phyloP scores from a whole-genome alignment of 257 asterid species.

The Przewalskia tangutica region DNA sequence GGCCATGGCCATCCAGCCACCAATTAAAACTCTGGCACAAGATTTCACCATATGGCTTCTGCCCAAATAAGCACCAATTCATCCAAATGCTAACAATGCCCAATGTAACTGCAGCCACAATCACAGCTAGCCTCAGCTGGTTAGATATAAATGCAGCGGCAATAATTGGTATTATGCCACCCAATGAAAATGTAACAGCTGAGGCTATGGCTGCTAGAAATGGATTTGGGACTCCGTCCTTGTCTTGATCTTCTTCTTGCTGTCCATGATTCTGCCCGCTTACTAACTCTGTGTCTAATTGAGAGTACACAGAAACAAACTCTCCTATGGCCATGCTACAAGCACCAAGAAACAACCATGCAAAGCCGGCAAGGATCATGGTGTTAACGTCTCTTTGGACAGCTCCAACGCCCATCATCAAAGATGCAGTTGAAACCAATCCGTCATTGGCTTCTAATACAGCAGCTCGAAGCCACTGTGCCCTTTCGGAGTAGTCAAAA shows the following conservation, averaged over 20 bases:
- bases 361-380: constrained; percentile 54
- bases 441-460: constrained; percentile 72
- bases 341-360: constrained; percentile 54
- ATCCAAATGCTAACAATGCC: constrained; percentile 49
- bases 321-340: constrained; percentile 84
- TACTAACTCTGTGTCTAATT: constrained; percentile 44
- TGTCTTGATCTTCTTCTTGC: neutral
- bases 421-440: constrained; percentile 44
- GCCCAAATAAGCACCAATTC: constrained; percentile 47
- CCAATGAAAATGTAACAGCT: constrained; percentile 45
- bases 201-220: constrained; percentile 53
- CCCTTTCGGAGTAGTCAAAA: constrained; percentile 41
- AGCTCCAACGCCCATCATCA: constrained; percentile 73
- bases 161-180: constrained; percentile 55
- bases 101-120: constrained; percentile 37
- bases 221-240: constrained; percentile 46
- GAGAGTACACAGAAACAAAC: constrained; percentile 55
- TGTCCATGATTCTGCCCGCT: neutral
- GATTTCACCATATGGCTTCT: constrained; percentile 28
- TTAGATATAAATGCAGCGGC: constrained; percentile 42
- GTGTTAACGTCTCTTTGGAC: constrained; percentile 36
- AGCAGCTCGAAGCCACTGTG: constrained; percentile 67
- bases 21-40: constrained; percentile 45
- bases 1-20: constrained; percentile 77
- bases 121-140: constrained; percentile 37